Conservation (phyloP, 306 rosid genomes). For the Vigna unguiculata region DNA sequence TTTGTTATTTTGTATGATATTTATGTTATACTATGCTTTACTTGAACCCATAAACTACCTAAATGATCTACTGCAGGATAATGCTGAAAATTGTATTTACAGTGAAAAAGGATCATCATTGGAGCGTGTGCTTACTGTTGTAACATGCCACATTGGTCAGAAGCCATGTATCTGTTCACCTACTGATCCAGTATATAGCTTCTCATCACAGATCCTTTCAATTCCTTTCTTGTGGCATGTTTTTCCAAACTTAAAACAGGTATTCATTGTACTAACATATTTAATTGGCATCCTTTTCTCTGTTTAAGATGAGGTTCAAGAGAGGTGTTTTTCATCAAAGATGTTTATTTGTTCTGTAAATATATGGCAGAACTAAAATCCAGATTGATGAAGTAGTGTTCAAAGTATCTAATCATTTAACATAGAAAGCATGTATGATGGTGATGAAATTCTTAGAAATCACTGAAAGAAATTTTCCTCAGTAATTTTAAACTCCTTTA, state of each 20-base stretch:
- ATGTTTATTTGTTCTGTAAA: conserved; percentile 38
- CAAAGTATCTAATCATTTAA: conserved; percentile 11
- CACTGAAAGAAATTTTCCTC: background rate
- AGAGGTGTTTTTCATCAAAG: conserved; percentile 8
- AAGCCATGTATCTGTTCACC: conserved; percentile 74
- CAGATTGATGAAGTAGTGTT: conserved; percentile 15
- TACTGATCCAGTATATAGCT: conserved; percentile 72
- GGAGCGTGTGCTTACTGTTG: conserved; percentile 72
- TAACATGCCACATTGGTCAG: conserved; percentile 77
- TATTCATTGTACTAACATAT: conserved; percentile 39
- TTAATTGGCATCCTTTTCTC: conserved; percentile 35
- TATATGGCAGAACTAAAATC: conserved; percentile 14
- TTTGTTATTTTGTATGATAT: conserved; percentile 24
- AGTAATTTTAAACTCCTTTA: conserved; percentile 19
- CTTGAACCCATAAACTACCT: conserved; percentile 34
- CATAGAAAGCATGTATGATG: conserved; percentile 7
- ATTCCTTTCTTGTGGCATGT: conserved; percentile 85
- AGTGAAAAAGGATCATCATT: conserved; percentile 63
- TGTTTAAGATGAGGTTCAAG: conserved; percentile 16
- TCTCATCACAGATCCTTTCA: conserved; percentile 89
- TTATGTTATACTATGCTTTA: conserved; percentile 27
- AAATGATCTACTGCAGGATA: conserved; percentile 63
- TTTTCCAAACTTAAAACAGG: conserved; percentile 83
- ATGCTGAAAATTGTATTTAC: conserved; percentile 40
- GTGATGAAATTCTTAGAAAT: conserved; percentile 20